phyloP scores from a whole-genome alignment of 768 basidiomycete genomes.

The Leucogyrophana mollusca region DNA sequence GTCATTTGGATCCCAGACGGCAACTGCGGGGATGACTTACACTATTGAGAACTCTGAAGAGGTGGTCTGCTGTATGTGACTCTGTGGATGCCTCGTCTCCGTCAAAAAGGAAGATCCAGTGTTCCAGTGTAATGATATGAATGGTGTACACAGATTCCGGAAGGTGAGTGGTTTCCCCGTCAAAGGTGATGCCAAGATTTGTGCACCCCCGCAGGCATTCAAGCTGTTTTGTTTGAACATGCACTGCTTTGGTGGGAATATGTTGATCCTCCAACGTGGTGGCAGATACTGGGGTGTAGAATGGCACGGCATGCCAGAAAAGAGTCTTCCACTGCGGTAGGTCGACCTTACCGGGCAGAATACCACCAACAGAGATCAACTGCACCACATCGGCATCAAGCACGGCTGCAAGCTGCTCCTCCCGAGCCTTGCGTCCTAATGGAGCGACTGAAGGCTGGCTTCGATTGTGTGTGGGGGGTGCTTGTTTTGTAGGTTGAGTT shows the following conservation, averaged over 20 bases:
- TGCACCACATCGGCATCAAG: constrained; percentile 23
- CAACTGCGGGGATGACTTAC: too few relatives aligned
- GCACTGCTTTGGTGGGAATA: constrained; percentile 20
- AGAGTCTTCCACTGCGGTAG: constrained; percentile 22
- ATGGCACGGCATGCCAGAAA: constrained; percentile 10
- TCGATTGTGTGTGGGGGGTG: too few relatives aligned
- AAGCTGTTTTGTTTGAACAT: constrained; percentile 15
- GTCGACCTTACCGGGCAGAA: constrained; percentile 18
- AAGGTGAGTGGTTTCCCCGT: constrained; percentile 19
- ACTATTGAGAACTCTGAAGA: constrained; percentile 6
- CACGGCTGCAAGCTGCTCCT: not conserved
- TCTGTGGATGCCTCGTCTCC: constrained; percentile 18
- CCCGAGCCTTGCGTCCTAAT: not conserved
- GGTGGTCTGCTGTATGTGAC: constrained; percentile 21
- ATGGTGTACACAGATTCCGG: constrained; percentile 19
- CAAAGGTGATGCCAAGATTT: constrained; percentile 21
- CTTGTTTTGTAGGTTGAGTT: too few relatives aligned
- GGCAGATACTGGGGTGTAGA: constrained; percentile 20
- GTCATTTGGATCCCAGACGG: too few relatives aligned
- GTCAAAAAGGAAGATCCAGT: constrained; percentile 11
- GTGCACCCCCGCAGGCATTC: constrained; percentile 10
- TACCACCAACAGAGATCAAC: constrained; percentile 17
- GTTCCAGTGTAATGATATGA: constrained; percentile 15
- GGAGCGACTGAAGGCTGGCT: not conserved
- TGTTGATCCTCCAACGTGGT: constrained; percentile 21